Base-by-base conservation (phyloP, 495 filamentous ascomycete genomes). In the Xylaria flabelliformis region DNA sequence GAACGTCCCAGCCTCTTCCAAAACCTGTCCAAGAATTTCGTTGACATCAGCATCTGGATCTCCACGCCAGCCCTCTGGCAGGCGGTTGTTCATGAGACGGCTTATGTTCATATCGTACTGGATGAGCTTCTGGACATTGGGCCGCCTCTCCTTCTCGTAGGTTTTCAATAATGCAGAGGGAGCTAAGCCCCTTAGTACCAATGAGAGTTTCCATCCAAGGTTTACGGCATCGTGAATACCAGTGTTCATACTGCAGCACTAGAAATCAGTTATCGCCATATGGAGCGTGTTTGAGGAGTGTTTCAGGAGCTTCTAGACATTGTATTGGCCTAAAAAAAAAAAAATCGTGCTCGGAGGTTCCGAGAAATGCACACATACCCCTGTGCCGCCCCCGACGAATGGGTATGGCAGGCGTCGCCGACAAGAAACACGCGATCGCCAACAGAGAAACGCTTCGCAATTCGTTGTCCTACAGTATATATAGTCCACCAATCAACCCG, bases 161-260 rank as follows among this genome's bases (percentile, higher is more conserved):
- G 78, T 85, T n/a, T 79, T 58, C 0, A 85, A 71, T 12, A 85
- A 61, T 5, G 34, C 66, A 7, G 76, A 70, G 0, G 6, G n/a
- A 1, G 74, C 73, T n/a, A 74, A 32, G 9, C 72, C 71, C 7
- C 73, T 65, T 1, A 87, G 69, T 6, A 80, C 82, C 9, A 77
- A 65, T 1, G 76, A 80, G 26, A 88, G 76, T 72, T 87, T 88
- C 90, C 90, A 91, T 10, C 83, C 86, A 0, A 91, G 81, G 64
- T 90, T 90, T 46, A 89, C 80, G 0, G 88, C 82, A 64, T 91
- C 89, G 50, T 87, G 84, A 34, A 90, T 86, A 0, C 89, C 88
- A 0, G 86, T 86, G 73, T 91, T 91, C 83, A 91, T 86, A 3
- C 89, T 29, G 26, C 2, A 29, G 26, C 26, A 29, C 26, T 29